phyloP scores from a whole-genome alignment of 176 grass and related monocot genomes.

The Eremochloa ophiuroides region DNA sequence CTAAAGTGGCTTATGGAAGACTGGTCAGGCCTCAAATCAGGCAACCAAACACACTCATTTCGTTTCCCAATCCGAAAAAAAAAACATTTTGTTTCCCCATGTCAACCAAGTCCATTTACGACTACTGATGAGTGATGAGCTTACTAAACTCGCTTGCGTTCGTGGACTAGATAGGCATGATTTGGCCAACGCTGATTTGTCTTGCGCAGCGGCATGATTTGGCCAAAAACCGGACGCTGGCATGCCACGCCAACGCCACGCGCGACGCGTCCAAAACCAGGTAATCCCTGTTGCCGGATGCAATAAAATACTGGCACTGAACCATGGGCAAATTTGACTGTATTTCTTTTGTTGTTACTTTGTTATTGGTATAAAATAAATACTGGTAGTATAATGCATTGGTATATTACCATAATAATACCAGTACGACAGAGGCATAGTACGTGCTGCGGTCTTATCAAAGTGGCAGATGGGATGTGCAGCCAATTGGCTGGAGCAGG shows the following conservation, averaged over 20 bases:
- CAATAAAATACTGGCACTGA: neutral
- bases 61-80: too few species aligned
- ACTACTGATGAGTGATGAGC: too few species aligned
- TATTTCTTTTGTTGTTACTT: neutral
- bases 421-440: too few species aligned
- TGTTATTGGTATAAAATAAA: neutral
- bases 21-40: too few species aligned
- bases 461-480: neutral
- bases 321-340: neutral
- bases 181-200: neutral
- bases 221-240: neutral
- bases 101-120: too few species aligned
- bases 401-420: neutral
- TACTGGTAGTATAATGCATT: neutral
- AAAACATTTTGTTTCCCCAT: too few species aligned
- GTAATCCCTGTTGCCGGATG: too few species aligned
- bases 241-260: neutral
- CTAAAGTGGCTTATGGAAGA: too few species aligned
- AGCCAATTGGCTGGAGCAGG: neutral
- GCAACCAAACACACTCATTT: too few species aligned
- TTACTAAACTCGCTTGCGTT: too few species aligned
- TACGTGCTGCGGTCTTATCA: neutral
- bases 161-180: too few species aligned
- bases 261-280: too few species aligned
- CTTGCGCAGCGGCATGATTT: neutral